Evolutionary conservation across 2,329 filamentous ascomycete genomes (phyloP).

Genomic region (Fusarium siculi): DNA sequence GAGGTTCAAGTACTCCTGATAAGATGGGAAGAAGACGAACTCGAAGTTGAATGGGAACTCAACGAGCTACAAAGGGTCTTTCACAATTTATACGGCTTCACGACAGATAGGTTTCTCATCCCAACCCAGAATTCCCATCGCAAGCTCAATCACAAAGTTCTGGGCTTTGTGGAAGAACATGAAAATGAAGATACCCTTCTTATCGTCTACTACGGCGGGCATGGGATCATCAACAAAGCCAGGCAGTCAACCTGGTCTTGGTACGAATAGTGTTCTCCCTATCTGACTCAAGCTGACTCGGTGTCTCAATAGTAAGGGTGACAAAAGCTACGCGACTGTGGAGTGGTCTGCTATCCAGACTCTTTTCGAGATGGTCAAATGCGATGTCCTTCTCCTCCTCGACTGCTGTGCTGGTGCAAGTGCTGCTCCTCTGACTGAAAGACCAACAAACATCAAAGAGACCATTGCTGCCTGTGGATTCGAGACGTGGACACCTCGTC

Average conservation of each 20-base stretch:
- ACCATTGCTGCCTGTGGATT: constrained; percentile 44
- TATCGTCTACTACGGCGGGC: constrained; percentile 43
- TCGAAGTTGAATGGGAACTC: constrained; percentile 41
- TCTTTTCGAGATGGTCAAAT: constrained; percentile 42
- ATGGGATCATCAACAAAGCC: constrained; percentile 42
- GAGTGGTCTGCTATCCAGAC: constrained; percentile 45
- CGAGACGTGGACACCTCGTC: constrained; percentile 41
- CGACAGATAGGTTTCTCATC: constrained; percentile 39
- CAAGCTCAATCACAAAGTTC: constrained; percentile 37
- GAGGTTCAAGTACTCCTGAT: constrained; percentile 43
- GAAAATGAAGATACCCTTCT: constrained; percentile 43
- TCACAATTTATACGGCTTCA: constrained; percentile 36
- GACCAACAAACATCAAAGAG: constrained; percentile 43
- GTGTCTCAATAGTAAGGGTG: constrained; percentile 31
- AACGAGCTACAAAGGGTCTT: constrained; percentile 37
- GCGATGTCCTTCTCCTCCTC: constrained; percentile 41
- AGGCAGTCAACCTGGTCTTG: constrained; percentile 43
- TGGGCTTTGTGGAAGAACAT: constrained; percentile 42
- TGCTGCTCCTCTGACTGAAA: constrained; percentile 40
- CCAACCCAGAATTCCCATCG: constrained; percentile 42
- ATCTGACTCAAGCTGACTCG: constrained; percentile 21
- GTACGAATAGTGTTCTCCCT: constrained; percentile 11
- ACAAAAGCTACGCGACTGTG: constrained; percentile 40
- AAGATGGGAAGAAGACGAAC: constrained; percentile 43
- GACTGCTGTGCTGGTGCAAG: constrained; percentile 44